phyloP scores from a whole-genome alignment of 73 alveolate genomes.

The Paramecium caudatum region DNA sequence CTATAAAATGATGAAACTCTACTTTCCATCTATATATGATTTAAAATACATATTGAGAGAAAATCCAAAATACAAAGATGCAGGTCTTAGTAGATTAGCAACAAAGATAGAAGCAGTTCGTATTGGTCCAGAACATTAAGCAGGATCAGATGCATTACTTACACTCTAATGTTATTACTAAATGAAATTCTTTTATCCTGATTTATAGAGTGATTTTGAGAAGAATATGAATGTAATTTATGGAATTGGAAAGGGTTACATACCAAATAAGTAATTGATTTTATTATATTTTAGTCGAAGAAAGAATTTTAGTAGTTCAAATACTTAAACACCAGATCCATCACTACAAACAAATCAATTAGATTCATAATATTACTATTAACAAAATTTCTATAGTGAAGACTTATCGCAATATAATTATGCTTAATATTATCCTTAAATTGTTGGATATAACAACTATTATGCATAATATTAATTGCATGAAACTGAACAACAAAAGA shows the following conservation, averaged over 20 bases:
- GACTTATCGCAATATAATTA: not conserved
- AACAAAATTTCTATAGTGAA: not conserved
- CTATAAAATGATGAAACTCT: conserved; percentile 12
- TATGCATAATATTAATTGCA: conserved; percentile 6
- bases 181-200: conserved; percentile 41
- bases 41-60: conserved; percentile 40
- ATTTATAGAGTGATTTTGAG: conserved; percentile 18
- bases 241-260: conserved; percentile 66
- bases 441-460: conserved; percentile 34
- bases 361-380: not conserved
- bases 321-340: conserved; percentile 43
- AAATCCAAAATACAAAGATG: conserved; percentile 49
- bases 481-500: conserved; percentile 28
- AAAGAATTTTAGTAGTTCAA: not conserved
- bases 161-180: conserved; percentile 45
- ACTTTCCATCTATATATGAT: conserved; percentile 63
- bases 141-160: conserved; percentile 62
- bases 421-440: not conserved
- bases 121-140: conserved; percentile 64
- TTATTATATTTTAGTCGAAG: conserved; percentile 7
- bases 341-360: not conserved
- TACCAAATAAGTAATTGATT: conserved; percentile 9
- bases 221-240: conserved; percentile 37
- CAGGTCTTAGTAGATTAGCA: conserved; percentile 56
- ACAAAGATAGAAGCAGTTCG: not conserved